Percentiles rank a stretch among this genome's conserved stretches.
Evolutionary conservation across 148 eudicot genomes (phyloP).

Genomic region (Dysphania ambrosioides): DNA sequence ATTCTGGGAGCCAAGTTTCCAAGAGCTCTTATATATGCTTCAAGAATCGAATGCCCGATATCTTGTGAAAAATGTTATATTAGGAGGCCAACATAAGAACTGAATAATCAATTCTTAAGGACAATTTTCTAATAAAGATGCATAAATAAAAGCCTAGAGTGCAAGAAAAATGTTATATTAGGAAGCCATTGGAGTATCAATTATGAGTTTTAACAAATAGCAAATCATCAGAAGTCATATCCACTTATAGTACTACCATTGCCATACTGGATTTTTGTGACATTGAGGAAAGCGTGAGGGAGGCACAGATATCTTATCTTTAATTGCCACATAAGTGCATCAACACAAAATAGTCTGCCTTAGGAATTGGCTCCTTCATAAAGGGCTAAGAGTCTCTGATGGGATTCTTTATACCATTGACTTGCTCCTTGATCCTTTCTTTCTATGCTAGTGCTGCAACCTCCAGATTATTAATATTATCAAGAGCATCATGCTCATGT

Average conservation of each 20-base stretch:
- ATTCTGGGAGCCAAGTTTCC: constrained; percentile 70
- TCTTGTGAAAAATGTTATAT: constrained; percentile 39
- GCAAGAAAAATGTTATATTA: too few relatives aligned
- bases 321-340: constrained; percentile 53
- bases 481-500: constrained; percentile 66
- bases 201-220: too few relatives aligned
- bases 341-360: constrained; percentile 52
- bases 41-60: constrained; percentile 76
- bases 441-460: constrained; percentile 76
- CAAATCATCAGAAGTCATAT: not conserved
- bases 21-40: constrained; percentile 90
- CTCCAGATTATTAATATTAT: constrained; percentile 79
- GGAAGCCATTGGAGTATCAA: too few relatives aligned
- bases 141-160: not conserved
- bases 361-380: constrained; percentile 51
- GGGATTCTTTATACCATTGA: constrained; percentile 39
- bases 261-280: constrained; percentile 69
- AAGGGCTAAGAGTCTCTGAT: constrained; percentile 65
- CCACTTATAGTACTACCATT: constrained; percentile 46
- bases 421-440: constrained; percentile 51
- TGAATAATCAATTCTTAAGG: too few relatives aligned
- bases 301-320: constrained; percentile 69
- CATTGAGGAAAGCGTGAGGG: constrained; percentile 82
- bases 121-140: not conserved
- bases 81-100: not conserved